Conservation (phyloP, 164 flowering plant genomes). For the Buxus sempervirens region DNA sequence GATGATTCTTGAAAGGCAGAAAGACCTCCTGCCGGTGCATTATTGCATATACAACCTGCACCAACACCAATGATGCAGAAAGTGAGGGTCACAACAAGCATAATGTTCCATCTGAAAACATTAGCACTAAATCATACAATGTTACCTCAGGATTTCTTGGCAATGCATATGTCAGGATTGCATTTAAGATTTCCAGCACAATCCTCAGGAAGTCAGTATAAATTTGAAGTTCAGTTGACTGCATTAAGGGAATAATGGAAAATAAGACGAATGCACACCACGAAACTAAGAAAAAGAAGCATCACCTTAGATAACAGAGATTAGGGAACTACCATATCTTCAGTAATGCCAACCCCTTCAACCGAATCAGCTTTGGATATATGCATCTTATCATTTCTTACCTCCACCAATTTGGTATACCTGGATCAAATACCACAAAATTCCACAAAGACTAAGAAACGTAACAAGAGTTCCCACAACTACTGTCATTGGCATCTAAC, state of each 20-base stretch:
- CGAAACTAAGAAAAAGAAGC: neutral
- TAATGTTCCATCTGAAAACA: neutral
- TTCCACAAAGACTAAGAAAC: neutral
- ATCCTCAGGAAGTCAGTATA: constrained; percentile 89
- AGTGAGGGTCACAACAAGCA: neutral
- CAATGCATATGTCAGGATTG: constrained; percentile 85
- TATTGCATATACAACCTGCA: constrained; percentile 91
- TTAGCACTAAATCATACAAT: neutral
- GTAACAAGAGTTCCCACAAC: neutral
- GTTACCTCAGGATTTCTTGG: constrained; percentile 94
- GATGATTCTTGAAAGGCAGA: constrained; percentile 88
- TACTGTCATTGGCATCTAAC: neutral
- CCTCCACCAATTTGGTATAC: constrained; percentile 68
- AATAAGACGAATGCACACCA: neutral
- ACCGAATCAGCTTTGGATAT: constrained; percentile 29
- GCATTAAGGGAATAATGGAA: constrained; percentile 26
- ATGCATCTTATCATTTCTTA: constrained; percentile 47
- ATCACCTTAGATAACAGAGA: constrained; percentile 6
- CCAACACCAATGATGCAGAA: constrained; percentile 12
- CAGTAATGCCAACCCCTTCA: constrained; percentile 42
- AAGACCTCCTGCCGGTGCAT: constrained; percentile 96
- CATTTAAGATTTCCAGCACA: constrained; percentile 91
- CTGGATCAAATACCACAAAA: constrained; percentile 29
- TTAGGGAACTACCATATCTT: constrained; percentile 51
- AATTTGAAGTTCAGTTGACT: constrained; percentile 85